phyloP scores from a whole-genome alignment of 176 grass and related monocot species.

The Zizania latifolia region DNA sequence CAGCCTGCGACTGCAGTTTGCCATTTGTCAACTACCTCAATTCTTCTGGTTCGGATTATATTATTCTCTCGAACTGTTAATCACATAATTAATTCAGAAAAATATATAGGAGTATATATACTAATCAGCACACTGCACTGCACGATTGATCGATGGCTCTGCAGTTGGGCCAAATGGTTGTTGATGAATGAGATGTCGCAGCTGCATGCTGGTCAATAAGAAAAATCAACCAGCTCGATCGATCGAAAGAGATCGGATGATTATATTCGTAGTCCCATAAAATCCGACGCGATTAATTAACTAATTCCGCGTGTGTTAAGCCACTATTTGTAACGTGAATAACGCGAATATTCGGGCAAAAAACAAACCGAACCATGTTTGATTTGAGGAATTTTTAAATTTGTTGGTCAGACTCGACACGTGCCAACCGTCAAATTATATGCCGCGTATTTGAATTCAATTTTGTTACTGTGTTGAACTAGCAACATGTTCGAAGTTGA shows the following conservation, averaged over 20 bases:
- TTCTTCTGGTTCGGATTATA: neutral
- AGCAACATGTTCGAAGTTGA: neutral
- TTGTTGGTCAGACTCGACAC: neutral
- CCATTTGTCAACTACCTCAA: neutral
- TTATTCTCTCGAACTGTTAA: neutral
- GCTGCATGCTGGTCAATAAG: neutral
- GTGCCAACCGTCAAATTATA: constrained; percentile 19
- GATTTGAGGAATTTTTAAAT: neutral
- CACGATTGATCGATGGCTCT: neutral
- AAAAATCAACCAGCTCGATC: neutral
- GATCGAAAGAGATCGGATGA: neutral
- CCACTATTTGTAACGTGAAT: neutral
- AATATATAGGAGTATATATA: neutral
- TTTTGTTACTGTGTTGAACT: neutral
- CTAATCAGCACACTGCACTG: neutral
- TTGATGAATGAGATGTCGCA: constrained; percentile 7
- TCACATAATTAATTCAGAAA: neutral
- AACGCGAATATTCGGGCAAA: neutral
- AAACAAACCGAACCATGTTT: neutral
- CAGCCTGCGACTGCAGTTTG: neutral
- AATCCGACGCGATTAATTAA: neutral
- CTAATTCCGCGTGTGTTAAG: neutral
- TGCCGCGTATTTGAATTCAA: neutral
- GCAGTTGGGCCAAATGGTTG: neutral
- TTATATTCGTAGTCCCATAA: neutral